These are phyloP conservation scores for Ganoderma boninense DNA, from an alignment of 1,284 basidiomycete genomes.

Conservation along the genomic window DNA sequence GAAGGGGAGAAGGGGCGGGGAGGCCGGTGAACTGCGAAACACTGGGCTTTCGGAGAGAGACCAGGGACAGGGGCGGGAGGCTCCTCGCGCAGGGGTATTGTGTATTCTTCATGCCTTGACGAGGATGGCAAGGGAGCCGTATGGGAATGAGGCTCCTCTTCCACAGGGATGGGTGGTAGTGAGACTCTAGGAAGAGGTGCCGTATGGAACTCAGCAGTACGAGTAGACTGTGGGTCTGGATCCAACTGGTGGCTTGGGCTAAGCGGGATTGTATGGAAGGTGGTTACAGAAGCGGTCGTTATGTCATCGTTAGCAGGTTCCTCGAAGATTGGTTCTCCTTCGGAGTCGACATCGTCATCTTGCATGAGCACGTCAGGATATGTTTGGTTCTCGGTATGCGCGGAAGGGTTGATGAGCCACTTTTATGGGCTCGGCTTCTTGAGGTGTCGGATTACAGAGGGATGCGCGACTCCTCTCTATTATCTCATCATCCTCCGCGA, in stretches of 20 bases:
- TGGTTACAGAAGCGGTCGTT: constrained; percentile 36
- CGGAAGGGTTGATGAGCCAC: not conserved
- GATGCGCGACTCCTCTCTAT: constrained; percentile 39
- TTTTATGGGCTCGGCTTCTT: not conserved
- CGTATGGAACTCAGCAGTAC: constrained; percentile 23
- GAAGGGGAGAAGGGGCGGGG: constrained; percentile 71
- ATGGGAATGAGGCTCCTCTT: constrained; percentile 25
- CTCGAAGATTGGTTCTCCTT: constrained; percentile 19
- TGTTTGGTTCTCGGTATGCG: not conserved
- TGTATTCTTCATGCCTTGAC: constrained; percentile 34
- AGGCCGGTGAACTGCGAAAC: constrained; percentile 59
- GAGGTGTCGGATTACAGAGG: constrained; percentile 1
- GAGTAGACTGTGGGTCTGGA: constrained; percentile 7
- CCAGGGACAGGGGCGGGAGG: constrained; percentile 27
- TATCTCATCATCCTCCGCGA: constrained; percentile 74
- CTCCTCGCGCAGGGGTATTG: constrained; percentile 40
- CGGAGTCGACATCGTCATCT: constrained; percentile 3
- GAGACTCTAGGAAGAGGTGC: constrained; percentile 31
- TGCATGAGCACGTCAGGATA: constrained; percentile 12
- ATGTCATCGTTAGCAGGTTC: constrained; percentile 20
- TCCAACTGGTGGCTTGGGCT: constrained; percentile 37
- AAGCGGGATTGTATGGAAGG: constrained; percentile 50
- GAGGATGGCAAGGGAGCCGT: constrained; percentile 43
- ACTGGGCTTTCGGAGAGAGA: constrained; percentile 45
- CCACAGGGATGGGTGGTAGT: constrained; percentile 21